Base-by-base conservation (phyloP, 1,139 yeast species). In the Lodderomyces oxycetoniae region DNA sequence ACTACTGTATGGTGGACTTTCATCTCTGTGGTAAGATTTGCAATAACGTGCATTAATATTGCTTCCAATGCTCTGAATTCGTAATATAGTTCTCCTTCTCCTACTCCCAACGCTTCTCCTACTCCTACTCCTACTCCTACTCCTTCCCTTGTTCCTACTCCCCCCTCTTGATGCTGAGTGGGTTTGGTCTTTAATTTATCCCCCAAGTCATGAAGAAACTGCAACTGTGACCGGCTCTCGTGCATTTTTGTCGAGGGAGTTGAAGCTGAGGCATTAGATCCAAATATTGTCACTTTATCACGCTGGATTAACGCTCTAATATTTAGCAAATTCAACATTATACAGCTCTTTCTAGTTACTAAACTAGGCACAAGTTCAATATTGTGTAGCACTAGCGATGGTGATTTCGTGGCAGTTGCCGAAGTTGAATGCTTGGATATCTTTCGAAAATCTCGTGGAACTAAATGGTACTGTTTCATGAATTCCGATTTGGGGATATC, bases 1-100 rank as follows among this genome's bases (percentile, higher is more conserved):
- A 68, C 48, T 3, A 67, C 69, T 0, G 70, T 65, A 12, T 53
- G 53, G 38, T 67, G 74, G 3, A 68, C 71, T 33, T 60, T 62
- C 66, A 67, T 57, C 40, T 68, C 74, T 1, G 67, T 62, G 13
- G 61, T 55, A 19, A 68, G 47, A 35, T 66, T 64, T 15, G 60
- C 49, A 19, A 63, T 57, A 3, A 63, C 70, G 41, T 65, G 63
- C 12, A 62, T 57, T 30, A 68, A 50, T 9, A 68, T 64, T 1
- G 68, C 59, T 43, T 68, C 74, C 32, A 68, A 42, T 0, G 74
- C 74, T 21, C 70, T 46, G 38, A 67, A 63, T 43, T 68, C 74
- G 40, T 66, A 68, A 1, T 53, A 56, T 10, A 24, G n/a, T 12
- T 24, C 26, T 6, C 14, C 26, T n/a, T n/a, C n/a, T n/a, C n/a